Evolutionary conservation across 805 yeast genomes (phyloP), one percentile per base, ranked within the genome.

Genomic region (Ogataea ramenticola): DNA sequence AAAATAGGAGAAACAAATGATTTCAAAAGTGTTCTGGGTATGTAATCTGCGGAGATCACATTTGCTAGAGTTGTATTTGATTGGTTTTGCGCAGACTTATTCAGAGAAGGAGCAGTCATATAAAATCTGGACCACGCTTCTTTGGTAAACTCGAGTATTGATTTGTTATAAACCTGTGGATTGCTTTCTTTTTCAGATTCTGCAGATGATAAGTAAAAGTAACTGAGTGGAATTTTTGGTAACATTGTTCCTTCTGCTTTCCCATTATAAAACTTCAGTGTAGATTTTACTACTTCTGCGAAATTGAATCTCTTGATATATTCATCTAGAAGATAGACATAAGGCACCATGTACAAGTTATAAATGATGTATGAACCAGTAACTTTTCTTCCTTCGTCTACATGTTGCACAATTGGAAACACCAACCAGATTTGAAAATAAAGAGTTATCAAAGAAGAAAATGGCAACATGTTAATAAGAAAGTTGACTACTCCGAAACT

Each of bases 351-450:
- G 37, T 49, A 51, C 20, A 42, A 34, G 10, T 46, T 34, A 37
- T 46, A 47, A 31, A 48, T 39, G 3, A 53, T 24, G 16, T 29
- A 40, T 20, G 51, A 20, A 5, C 50, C 54, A 6, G 12, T 35
- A 8, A 39, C 43, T n/a, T 36, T 46, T 12, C 27, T 14, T 14
- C 24, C 19, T 10, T 17, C n/a, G 11, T 34, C 17, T 11, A 24
- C 37, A 26, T 46, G 22, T 30, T 50, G 31, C 22, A 65, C 51
- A 48, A 70, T 52, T 7, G 79, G 77, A 27, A 75, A 62, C 5
- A 82, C 74, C 39, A 86, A 66, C 90, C 90, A 84, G 12, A 74
- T 54, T 29, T 77, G 70, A 36, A 77, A 55, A 24, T 68, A 69
- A 3, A 81, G 55, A 44, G 72, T 70, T 31, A 71, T 36, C 1